Conservation (phyloP, 2,329 filamentous ascomycete species). For the Pseudocercospora crystallina region DNA sequence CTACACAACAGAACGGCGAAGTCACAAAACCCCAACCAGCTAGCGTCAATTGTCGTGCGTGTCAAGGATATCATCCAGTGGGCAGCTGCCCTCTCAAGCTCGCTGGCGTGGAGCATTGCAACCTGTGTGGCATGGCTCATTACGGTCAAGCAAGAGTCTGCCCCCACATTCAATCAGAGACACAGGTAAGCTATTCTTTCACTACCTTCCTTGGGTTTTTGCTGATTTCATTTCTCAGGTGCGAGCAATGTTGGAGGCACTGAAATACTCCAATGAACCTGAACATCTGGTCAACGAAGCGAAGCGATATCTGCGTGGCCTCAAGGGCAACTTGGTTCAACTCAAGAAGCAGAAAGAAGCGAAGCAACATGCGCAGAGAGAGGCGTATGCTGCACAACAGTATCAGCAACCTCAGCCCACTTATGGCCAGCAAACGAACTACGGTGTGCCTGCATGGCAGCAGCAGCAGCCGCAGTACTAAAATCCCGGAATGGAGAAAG, state of each 20-base stretch:
- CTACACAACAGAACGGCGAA: neutral
- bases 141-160: conserved; percentile 58
- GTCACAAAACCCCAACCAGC: neutral
- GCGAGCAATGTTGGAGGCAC: conserved; percentile 60
- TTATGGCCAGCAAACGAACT: neutral
- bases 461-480: too few species aligned
- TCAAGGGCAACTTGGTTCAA: conserved; percentile 57
- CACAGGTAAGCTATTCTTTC: conserved; percentile 32
- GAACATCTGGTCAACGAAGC: conserved; percentile 55
- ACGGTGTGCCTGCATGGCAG: conserved; percentile 1
- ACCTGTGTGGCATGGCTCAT: conserved; percentile 64
- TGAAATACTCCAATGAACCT: conserved; percentile 60
- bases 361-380: conserved; percentile 23
- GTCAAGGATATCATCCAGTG: conserved; percentile 52
- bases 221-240: conserved; percentile 48
- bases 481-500: too few species aligned
- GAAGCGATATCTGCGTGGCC: conserved; percentile 56
- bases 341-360: conserved; percentile 48
- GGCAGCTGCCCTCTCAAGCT: conserved; percentile 63
- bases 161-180: conserved; percentile 62
- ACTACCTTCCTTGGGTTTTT: neutral
- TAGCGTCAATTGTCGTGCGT: conserved; percentile 52
- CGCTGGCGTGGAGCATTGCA: conserved; percentile 61
- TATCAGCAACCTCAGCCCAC: conserved; percentile 9
- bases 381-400: conserved; percentile 17